Percentiles rank a stretch among this genome's conserved stretches.
Conservation (phyloP, 441 rosid genomes). For the Populus tomentosa region DNA sequence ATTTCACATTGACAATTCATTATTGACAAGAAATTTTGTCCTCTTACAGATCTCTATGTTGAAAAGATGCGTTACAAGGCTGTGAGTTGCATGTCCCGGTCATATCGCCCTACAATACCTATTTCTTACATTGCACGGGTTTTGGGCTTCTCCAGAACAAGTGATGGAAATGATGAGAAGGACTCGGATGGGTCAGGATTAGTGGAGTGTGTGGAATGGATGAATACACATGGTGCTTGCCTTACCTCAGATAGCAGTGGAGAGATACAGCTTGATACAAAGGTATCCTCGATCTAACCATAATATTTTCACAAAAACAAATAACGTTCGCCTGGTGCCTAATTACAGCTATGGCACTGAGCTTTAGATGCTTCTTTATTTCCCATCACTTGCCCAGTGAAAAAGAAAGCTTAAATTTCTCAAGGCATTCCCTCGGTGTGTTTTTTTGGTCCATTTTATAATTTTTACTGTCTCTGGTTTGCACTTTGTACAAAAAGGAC, state of each 20-base stretch:
- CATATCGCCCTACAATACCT: constrained; percentile 90
- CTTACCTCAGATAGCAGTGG: constrained; percentile 53
- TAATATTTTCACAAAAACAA: neutral
- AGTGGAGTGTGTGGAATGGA: constrained; percentile 86
- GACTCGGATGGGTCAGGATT: constrained; percentile 38
- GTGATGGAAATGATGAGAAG: constrained; percentile 46
- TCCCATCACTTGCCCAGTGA: neutral
- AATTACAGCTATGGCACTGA: neutral
- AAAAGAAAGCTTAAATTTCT: neutral
- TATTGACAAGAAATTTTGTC: neutral
- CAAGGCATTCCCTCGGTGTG: neutral
- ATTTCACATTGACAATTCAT: neutral
- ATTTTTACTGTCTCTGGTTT: neutral
- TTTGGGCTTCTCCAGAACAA: constrained; percentile 54
- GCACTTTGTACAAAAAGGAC: neutral
- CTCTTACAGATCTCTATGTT: constrained; percentile 73
- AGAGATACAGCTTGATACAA: constrained; percentile 79
- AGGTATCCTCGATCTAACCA: constrained; percentile 37
- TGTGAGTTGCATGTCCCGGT: constrained; percentile 73
- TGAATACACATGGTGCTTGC: constrained; percentile 87
- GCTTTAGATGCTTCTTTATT: neutral
- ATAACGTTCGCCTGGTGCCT: neutral
- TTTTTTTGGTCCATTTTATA: neutral
- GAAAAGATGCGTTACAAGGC: constrained; percentile 97
- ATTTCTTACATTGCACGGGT: constrained; percentile 70